phyloP scores from a whole-genome alignment of 192 early-diverging fungal genomes.

The Spizellomyces sp. region DNA sequence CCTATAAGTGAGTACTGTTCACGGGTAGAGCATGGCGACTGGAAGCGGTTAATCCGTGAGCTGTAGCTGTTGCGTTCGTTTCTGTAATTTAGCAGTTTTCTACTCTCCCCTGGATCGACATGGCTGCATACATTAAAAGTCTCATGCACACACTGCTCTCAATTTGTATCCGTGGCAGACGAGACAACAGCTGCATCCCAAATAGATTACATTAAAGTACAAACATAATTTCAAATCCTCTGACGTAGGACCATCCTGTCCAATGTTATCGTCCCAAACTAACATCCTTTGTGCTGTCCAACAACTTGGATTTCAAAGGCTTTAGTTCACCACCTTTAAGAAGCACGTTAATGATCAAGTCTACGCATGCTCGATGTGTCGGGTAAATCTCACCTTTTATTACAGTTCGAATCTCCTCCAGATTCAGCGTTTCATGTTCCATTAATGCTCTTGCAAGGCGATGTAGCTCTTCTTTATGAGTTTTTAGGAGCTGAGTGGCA shows the following conservation, averaged over 20 bases:
- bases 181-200: too few relatives aligned
- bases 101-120: too few relatives aligned
- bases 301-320: conserved; percentile 23
- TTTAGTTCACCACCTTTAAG: conserved; percentile 17
- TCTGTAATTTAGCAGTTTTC: too few relatives aligned
- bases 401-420: conserved; percentile 81
- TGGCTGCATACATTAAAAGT: too few relatives aligned
- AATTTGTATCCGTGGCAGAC: too few relatives aligned
- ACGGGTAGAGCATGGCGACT: not conserved
- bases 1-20: not conserved
- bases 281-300: not conserved
- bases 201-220: too few relatives aligned
- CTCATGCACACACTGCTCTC: too few relatives aligned
- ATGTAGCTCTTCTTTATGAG: conserved; percentile 85
- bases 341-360: not conserved
- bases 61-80: too few relatives aligned
- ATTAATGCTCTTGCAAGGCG: conserved; percentile 89
- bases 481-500: conserved; percentile 70
- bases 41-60: not conserved
- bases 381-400: conserved; percentile 55
- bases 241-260: too few relatives aligned
- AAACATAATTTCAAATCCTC: too few relatives aligned
- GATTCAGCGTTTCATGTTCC: conserved; percentile 90
- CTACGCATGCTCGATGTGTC: not conserved
- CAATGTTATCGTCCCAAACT: not conserved